phyloP scores from a whole-genome alignment of 768 basidiomycete species.

The Lactarius sp. region DNA sequence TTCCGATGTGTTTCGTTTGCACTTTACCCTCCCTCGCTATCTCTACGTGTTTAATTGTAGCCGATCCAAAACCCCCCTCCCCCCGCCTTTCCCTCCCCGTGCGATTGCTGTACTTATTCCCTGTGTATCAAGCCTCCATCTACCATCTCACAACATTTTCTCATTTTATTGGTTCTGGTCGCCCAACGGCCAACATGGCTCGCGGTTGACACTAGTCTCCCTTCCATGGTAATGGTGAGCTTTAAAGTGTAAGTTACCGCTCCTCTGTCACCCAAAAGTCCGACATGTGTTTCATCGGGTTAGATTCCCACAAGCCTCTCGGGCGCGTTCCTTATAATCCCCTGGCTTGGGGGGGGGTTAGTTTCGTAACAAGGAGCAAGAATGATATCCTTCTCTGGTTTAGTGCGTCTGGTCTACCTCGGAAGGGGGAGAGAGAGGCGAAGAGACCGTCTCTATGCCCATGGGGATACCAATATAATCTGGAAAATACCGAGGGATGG shows the following conservation, averaged over 20 bases:
- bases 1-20: slow-evolving; percentile 18
- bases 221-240: background rate
- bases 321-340: slow-evolving; percentile 6
- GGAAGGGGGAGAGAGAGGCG: background rate
- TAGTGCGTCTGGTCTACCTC: slow-evolving; percentile 1
- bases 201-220: background rate
- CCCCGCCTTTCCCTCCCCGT: background rate
- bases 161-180: slow-evolving; percentile 15
- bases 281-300: background rate
- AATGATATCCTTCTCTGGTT: background rate
- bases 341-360: background rate
- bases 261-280: background rate
- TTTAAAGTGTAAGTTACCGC: slow-evolving; percentile 8
- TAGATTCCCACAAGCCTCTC: slow-evolving; percentile 1
- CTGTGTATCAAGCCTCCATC: slow-evolving; percentile 29
- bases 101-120: slow-evolving; percentile 35
- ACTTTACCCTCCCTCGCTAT: slow-evolving; percentile 9
- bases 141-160: background rate
- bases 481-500: background rate
- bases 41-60: slow-evolving; percentile 19
- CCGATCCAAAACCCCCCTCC: slow-evolving; percentile 18
- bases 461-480: slow-evolving; percentile 9
- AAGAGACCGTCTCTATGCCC: slow-evolving; percentile 5
- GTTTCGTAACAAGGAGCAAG: background rate
- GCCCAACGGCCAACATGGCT: background rate